Conservation (phyloP, 2,329 filamentous ascomycete species). For the Aspergillus thermomutatus region DNA sequence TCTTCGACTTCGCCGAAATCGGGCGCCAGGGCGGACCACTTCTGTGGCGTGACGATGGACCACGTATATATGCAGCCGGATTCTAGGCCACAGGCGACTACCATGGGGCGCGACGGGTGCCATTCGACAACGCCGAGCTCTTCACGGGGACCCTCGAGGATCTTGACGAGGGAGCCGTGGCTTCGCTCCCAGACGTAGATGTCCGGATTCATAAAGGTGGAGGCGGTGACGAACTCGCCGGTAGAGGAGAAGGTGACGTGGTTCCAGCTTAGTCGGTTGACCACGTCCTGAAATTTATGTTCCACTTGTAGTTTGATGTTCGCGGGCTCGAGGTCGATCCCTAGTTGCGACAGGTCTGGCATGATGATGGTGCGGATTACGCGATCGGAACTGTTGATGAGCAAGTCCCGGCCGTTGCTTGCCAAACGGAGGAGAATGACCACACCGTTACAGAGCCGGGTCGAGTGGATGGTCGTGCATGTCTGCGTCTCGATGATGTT, state of each 20-base stretch:
- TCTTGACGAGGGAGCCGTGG: slow-evolving; percentile 90
- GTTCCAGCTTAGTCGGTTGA: slow-evolving; percentile 94
- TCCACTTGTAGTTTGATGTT: slow-evolving; percentile 87
- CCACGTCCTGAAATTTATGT: slow-evolving; percentile 97
- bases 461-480: slow-evolving; percentile 81
- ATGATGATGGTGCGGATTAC: slow-evolving; percentile 91
- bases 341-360: slow-evolving; percentile 64
- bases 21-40: slow-evolving; percentile 94
- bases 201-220: slow-evolving; percentile 97
- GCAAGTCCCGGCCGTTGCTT: slow-evolving; percentile 76
- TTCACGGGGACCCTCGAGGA: slow-evolving; percentile 93
- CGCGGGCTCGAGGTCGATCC: slow-evolving; percentile 67
- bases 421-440: slow-evolving; percentile 85
- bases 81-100: slow-evolving; percentile 89
- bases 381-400: slow-evolving; percentile 90
- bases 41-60: slow-evolving; percentile 91
- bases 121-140: slow-evolving; percentile 96
- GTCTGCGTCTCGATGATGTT: slow-evolving; percentile 89
- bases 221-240: slow-evolving; percentile 93
- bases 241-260: slow-evolving; percentile 93
- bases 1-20: slow-evolving; percentile 98
- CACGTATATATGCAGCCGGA: slow-evolving; percentile 92
- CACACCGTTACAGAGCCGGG: slow-evolving; percentile 79
- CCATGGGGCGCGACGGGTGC: slow-evolving; percentile 83
- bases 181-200: slow-evolving; percentile 97